These are phyloP conservation scores for Myriosclerotinia scirpicola DNA, from an alignment of 2,329 filamentous ascomycete genomes.

Conservation along the genomic window DNA sequence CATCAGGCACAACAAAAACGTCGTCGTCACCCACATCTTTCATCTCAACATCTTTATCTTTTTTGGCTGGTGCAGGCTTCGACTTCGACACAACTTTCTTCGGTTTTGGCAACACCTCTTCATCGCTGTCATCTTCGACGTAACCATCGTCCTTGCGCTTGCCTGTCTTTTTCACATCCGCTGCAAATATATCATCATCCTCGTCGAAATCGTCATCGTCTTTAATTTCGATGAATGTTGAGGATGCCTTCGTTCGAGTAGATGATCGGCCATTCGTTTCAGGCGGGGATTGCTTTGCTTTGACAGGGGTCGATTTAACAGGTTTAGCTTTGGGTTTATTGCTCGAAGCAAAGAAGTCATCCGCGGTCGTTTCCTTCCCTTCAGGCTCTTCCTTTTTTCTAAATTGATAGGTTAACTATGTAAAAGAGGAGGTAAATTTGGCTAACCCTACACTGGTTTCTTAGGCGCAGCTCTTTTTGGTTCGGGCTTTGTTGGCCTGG, in stretches of 20 bases:
- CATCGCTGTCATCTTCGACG: conserved; percentile 66
- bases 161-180: conserved; percentile 63
- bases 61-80: conserved; percentile 42
- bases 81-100: conserved; percentile 47
- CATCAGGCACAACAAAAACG: conserved; percentile 37
- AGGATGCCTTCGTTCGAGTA: conserved; percentile 35
- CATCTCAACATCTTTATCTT: conserved; percentile 50
- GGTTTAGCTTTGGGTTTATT: conserved; percentile 37
- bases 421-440: not conserved
- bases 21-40: conserved; percentile 40
- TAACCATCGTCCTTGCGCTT: conserved; percentile 75
- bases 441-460: conserved; percentile 52
- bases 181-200: conserved; percentile 81
- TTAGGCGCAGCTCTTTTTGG: conserved; percentile 59
- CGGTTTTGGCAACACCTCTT: conserved; percentile 62
- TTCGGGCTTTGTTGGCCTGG: conserved; percentile 46
- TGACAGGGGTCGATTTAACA: conserved; percentile 33
- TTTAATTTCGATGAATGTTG: conserved; percentile 31
- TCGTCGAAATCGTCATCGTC: conserved; percentile 60
- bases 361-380: conserved; percentile 40
- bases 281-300: conserved; percentile 27
- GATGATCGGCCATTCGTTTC: conserved; percentile 35
- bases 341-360: conserved; percentile 42
- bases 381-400: conserved; percentile 39
- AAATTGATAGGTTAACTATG: conserved; percentile 8